Evolutionary conservation across 306 rosid genomes (phyloP), one percentile per base, ranked within the genome.

Genomic region (Lablab purpureus): DNA sequence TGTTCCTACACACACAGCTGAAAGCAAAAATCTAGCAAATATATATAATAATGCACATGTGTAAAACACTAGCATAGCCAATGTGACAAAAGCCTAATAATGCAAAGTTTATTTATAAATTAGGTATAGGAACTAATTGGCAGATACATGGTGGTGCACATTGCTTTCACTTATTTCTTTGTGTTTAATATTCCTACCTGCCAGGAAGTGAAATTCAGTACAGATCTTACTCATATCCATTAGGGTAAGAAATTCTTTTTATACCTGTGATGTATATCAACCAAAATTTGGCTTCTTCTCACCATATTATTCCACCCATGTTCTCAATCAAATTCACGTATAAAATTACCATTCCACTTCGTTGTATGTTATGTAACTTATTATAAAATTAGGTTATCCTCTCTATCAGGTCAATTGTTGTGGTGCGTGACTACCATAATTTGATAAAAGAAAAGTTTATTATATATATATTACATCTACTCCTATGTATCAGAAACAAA

Each of bases 151-250:
- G 73, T 60, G 5, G 23, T 65, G 55, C 9, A 25, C 30, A 63
- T 45, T 37, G 73, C 36, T 47, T 30, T 52, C 75, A 52, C 52
- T 43, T 74, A 55, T 67, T 67, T 23, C 37, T 41, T 47, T 30
- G 21, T 74, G 40, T 74, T 40, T 27, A 54, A 54, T 54, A 81
- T 81, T 30, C 76, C 80, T 74, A 67, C 46, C 43, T 11, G 7
- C 17, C 18, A 2, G 80, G 65, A 81, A 74, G 80, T 74, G 64
- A 73, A 80, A 73, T 64, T 73, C 40, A 63, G 28, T 64, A 52
- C 15, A 73, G 50, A 80, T 72, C 68, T 60, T 23, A 64, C 27
- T 64, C 51, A 66, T 5, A 40, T 11, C 23, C 51, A 66, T 41
- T 21, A 41, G 46, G 19, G 7, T 22, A 68, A 46, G 41, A 2